Percentiles rank a stretch among this genome's conserved stretches.
phyloP scores from a whole-genome alignment of 768 basidiomycete genomes.

The Boletus rufocinnamomeus region DNA sequence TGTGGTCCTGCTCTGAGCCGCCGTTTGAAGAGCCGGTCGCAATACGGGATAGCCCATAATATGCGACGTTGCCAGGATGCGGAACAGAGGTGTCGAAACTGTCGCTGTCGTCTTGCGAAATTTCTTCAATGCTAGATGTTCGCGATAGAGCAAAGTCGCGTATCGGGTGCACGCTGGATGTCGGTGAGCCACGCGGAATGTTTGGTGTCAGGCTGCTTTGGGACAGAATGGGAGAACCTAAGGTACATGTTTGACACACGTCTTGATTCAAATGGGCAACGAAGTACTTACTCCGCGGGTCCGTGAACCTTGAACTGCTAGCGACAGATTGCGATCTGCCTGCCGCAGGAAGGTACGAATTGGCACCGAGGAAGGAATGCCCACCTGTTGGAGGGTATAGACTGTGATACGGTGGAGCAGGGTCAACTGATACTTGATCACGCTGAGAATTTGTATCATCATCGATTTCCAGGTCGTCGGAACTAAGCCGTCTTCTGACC shows the following conservation, averaged over 20 bases:
- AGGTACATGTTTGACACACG: not conserved
- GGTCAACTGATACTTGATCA: slow-evolving; percentile 8
- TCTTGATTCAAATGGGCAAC: not conserved
- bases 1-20: slow-evolving; percentile 24
- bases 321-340: slow-evolving; percentile 12
- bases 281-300: slow-evolving; percentile 13
- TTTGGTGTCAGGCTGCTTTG: slow-evolving; percentile 4
- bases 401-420: slow-evolving; percentile 38
- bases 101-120: slow-evolving; percentile 37
- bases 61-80: slow-evolving; percentile 7
- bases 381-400: slow-evolving; percentile 1
- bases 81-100: slow-evolving; percentile 9
- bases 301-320: slow-evolving; percentile 12
- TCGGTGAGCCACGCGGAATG: slow-evolving; percentile 7
- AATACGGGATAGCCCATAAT: slow-evolving; percentile 20
- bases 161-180: slow-evolving; percentile 10
- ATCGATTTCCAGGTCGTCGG: slow-evolving; percentile 10
- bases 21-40: slow-evolving; percentile 16
- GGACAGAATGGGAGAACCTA: slow-evolving; percentile 15
- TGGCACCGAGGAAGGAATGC: not conserved
- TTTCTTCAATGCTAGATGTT: slow-evolving; percentile 44
- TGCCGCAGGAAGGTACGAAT: not conserved
- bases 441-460: not conserved
- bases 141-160: slow-evolving; percentile 34
- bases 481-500: slow-evolving; percentile 8